phyloP scores from a whole-genome alignment of 192 early-diverging fungal species.

The Coemansia sp. region DNA sequence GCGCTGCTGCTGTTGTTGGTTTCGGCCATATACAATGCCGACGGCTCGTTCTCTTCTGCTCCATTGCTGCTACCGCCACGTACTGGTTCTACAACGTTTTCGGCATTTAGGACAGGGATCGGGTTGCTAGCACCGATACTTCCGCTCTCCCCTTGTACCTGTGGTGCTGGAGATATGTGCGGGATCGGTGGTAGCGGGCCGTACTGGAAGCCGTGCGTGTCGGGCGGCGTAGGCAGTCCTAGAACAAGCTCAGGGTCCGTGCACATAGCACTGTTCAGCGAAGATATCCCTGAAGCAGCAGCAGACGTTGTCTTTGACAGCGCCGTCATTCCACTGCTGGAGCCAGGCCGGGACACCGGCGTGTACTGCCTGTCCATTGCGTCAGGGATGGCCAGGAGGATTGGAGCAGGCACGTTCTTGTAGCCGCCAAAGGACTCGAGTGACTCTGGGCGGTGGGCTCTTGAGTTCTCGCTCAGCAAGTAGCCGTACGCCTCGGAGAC shows the following conservation, averaged over 20 bases:
- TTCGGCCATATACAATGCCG: background rate
- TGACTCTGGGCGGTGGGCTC: slow-evolving; percentile 28
- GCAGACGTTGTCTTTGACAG: slow-evolving; percentile 3
- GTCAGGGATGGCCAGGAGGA: slow-evolving; percentile 13
- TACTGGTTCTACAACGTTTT: background rate
- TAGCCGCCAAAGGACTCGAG: slow-evolving; percentile 24
- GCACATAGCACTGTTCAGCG: background rate
- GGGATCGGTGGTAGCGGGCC: slow-evolving; percentile 25
- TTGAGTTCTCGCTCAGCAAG: slow-evolving; percentile 42
- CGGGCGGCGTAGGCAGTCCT: background rate
- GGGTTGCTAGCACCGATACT: background rate
- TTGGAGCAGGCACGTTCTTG: slow-evolving; percentile 30
- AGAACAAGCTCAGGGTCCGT: background rate
- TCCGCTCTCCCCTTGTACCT: background rate
- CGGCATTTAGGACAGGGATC: no score
- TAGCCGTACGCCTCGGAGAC: slow-evolving; percentile 50
- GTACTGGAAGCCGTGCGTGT: slow-evolving; percentile 14
- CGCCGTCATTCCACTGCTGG: slow-evolving; percentile 6
- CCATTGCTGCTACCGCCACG: background rate
- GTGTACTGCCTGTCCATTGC: slow-evolving; percentile 15
- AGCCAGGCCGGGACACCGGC: slow-evolving; percentile 14
- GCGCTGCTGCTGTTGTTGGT: background rate
- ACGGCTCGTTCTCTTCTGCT: background rate
- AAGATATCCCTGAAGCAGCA: background rate
- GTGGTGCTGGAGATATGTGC: background rate